These are phyloP conservation scores for Hyphopichia khmerensis DNA, from an alignment of 1,139 yeast genomes.

Conservation along the genomic window DNA sequence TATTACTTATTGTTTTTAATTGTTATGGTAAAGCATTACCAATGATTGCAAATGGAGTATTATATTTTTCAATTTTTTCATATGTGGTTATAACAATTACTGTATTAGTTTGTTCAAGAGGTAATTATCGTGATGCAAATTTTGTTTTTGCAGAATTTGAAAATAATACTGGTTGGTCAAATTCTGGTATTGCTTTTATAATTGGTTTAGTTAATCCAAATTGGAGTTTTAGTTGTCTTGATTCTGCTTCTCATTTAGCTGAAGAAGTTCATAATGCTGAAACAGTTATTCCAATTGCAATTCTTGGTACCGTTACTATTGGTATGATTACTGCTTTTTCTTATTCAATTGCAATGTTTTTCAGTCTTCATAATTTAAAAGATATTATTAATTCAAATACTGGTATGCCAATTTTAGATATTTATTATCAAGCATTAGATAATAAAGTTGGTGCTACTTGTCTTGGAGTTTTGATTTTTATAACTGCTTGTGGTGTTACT, in stretches of 20 bases:
- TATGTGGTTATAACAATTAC: constrained; percentile 36
- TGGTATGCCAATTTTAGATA: constrained; percentile 64
- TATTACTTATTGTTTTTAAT: constrained; percentile 34
- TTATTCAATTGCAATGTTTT: constrained; percentile 62
- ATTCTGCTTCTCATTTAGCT: constrained; percentile 70
- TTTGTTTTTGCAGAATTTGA: constrained; percentile 39
- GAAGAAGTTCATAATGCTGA: constrained; percentile 63
- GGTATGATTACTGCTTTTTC: constrained; percentile 63
- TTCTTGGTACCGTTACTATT: constrained; percentile 63
- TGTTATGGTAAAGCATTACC: constrained; percentile 40
- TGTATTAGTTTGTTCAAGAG: constrained; percentile 37
- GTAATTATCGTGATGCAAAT: constrained; percentile 32
- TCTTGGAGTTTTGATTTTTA: constrained; percentile 55
- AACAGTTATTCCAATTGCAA: constrained; percentile 60
- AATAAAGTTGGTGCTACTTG: constrained; percentile 59
- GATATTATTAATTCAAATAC: constrained; percentile 46
- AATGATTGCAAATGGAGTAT: constrained; percentile 31
- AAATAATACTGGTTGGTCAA: constrained; percentile 42
- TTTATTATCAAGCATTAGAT: constrained; percentile 56
- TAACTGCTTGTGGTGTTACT: constrained; percentile 69
- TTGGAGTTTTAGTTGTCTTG: constrained; percentile 69
- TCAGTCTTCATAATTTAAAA: constrained; percentile 53
- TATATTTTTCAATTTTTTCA: constrained; percentile 37
- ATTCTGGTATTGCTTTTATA: constrained; percentile 46
- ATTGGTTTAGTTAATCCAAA: constrained; percentile 68